Evolutionary conservation across 2,329 filamentous ascomycete genomes (phyloP).

Genomic region (Hymenoscyphus repandus): DNA sequence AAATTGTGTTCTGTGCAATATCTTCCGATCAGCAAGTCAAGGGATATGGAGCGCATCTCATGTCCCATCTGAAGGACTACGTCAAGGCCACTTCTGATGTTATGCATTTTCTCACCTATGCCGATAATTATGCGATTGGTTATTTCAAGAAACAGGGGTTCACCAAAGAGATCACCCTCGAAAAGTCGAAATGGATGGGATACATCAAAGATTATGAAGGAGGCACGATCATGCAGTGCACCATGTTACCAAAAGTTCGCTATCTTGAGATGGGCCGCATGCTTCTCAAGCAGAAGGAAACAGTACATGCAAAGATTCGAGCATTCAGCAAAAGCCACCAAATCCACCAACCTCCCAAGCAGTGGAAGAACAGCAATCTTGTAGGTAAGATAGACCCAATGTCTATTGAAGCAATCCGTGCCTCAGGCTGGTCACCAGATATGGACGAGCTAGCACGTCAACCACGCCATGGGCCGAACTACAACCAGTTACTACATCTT

Average conservation of each 20-base stretch:
- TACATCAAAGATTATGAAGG: constrained; percentile 99
- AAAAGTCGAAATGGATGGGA: constrained; percentile 92
- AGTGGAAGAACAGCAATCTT: constrained; percentile 71
- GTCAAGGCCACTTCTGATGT: constrained; percentile 95
- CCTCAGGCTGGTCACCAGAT: constrained; percentile 90
- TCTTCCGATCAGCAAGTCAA: constrained; percentile 98
- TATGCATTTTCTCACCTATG: constrained; percentile 98
- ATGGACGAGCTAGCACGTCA: constrained; percentile 97
- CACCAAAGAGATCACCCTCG: constrained; percentile 94
- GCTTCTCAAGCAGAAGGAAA: constrained; percentile 95
- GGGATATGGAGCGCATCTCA: constrained; percentile 94
- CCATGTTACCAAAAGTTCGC: constrained; percentile 89
- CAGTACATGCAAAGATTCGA: constrained; percentile 89
- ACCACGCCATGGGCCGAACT: constrained; percentile 92
- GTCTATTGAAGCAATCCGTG: constrained; percentile 80
- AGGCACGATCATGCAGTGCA: constrained; percentile 98
- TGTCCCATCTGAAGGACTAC: constrained; percentile 97
- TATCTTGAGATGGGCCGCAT: constrained; percentile 92
- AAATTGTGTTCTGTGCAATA: constrained; percentile 98
- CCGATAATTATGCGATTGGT: constrained; percentile 97
- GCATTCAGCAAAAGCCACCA: constrained; percentile 86
- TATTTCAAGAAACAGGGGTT: constrained; percentile 99
- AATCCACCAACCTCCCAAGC: constrained; percentile 75
- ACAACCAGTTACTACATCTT: constrained; percentile 86
- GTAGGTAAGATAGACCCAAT: constrained; percentile 71